These are phyloP conservation scores for Nemania bipapillata DNA, from an alignment of 2,329 filamentous ascomycete genomes.

Conservation along the genomic window DNA sequence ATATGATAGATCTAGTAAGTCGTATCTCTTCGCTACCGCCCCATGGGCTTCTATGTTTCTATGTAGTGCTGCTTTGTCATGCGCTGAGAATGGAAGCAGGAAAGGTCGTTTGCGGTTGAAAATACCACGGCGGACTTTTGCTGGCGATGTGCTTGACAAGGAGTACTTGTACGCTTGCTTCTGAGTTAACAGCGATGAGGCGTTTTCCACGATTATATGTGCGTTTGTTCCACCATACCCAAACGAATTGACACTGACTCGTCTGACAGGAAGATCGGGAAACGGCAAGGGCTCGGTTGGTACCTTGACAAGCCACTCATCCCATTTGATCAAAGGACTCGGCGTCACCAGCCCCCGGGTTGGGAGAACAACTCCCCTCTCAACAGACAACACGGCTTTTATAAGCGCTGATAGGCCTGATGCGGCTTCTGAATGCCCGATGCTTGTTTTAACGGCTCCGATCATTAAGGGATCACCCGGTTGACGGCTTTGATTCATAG, in stretches of 20 bases:
- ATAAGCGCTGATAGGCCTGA: conserved; percentile 37
- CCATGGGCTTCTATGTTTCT: neutral
- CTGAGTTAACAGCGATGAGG: neutral
- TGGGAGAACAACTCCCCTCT: conserved; percentile 19
- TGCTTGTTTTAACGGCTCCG: conserved; percentile 34
- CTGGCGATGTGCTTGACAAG: neutral
- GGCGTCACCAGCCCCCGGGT: conserved; percentile 10
- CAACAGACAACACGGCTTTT: conserved; percentile 31
- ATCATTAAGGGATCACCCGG: too few species aligned
- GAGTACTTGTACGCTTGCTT: neutral
- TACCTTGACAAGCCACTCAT: neutral
- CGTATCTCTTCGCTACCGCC: conserved; percentile 4
- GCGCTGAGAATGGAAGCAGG: conserved; percentile 36
- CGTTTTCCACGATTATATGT: neutral
- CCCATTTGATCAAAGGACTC: neutral
- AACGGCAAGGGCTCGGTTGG: neutral
- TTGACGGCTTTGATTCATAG: too few species aligned
- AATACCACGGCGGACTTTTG: neutral
- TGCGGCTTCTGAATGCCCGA: conserved; percentile 39
- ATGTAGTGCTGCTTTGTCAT: conserved; percentile 27
- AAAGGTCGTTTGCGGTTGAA: conserved; percentile 20
- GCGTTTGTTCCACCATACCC: conserved; percentile 23
- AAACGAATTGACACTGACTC: conserved; percentile 9
- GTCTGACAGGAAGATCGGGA: neutral
- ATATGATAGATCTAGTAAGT: conserved; percentile 34